A percentile compares a stretch with the other conserved stretches of the same genome.
These are phyloP conservation scores for Colletotrichum falcatum DNA, from an alignment of 2,329 filamentous ascomycete species.

Conservation along the genomic window DNA sequence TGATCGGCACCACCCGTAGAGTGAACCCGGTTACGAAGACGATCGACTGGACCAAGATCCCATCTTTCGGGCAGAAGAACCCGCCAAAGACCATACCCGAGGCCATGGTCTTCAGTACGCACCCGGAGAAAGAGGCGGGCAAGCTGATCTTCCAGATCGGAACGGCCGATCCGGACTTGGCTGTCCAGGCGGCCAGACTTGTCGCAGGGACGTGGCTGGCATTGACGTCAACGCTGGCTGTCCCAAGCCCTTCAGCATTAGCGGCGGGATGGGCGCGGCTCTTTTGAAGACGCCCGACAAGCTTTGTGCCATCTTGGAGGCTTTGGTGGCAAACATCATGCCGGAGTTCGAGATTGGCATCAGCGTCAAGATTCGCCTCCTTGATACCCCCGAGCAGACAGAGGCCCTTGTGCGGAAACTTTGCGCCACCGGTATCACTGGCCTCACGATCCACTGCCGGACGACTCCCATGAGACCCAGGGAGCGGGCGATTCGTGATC, in stretches of 20 bases:
- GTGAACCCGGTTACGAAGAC: constrained; percentile 82
- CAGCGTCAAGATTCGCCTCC: constrained; percentile 94
- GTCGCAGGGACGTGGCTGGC: constrained; percentile 90
- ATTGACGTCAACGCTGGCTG: constrained; percentile 99
- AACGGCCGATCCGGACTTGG: constrained; percentile 83
- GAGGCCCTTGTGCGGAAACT: constrained; percentile 81
- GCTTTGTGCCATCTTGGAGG: constrained; percentile 84
- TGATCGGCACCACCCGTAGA: constrained; percentile 86
- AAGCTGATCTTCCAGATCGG: constrained; percentile 93
- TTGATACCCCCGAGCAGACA: constrained; percentile 82
- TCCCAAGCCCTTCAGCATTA: constrained; percentile 95
- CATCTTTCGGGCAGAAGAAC: constrained; percentile 76
- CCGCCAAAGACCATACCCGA: constrained; percentile 65
- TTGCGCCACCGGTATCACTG: constrained; percentile 89
- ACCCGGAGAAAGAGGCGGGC: constrained; percentile 79
- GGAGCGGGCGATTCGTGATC: constrained; percentile 86
- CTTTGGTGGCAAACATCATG: constrained; percentile 82
- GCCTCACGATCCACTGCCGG: constrained; percentile 93
- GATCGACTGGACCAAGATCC: constrained; percentile 84
- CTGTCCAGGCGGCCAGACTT: constrained; percentile 85
- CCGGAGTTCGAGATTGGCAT: constrained; percentile 88
- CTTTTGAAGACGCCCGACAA: constrained; percentile 87
- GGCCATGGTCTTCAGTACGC: constrained; percentile 85
- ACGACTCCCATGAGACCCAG: constrained; percentile 95
- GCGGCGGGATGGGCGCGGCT: constrained; percentile 94